Evolutionary conservation across 2,329 filamentous ascomycete genomes (phyloP).

Genomic region (Microcera coccophila): DNA sequence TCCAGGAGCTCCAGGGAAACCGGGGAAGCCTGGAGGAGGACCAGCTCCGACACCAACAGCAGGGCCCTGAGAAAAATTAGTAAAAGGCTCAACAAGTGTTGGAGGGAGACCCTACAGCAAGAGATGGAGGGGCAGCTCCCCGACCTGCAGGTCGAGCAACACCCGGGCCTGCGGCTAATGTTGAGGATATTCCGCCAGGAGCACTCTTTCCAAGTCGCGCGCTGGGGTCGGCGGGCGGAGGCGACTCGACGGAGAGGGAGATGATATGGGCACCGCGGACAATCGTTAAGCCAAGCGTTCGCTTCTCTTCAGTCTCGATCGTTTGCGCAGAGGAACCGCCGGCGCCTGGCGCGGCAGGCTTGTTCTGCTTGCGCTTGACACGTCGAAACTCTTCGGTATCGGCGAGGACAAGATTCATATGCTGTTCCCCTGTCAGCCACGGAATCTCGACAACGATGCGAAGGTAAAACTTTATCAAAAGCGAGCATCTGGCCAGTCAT

Average conservation of each 20-base stretch:
- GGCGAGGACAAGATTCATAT: conserved; percentile 98
- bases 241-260: conserved; percentile 90
- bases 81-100: not conserved
- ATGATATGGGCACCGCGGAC: conserved; percentile 93
- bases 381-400: conserved; percentile 97
- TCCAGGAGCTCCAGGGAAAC: conserved; percentile 48
- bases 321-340: conserved; percentile 60
- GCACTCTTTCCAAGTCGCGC: conserved; percentile 78
- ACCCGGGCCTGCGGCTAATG: conserved; percentile 78
- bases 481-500: conserved; percentile 98
- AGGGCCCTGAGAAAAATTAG: conserved; percentile 55
- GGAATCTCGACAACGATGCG: not conserved
- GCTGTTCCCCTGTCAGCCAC: conserved; percentile 47
- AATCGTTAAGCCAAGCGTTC: conserved; percentile 92
- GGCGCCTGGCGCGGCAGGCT: conserved; percentile 62
- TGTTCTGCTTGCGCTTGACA: conserved; percentile 78
- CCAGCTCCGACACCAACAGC: conserved; percentile 76
- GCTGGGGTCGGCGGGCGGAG: conserved; percentile 89
- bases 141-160: conserved; percentile 88
- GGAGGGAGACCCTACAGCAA: conserved; percentile 57
- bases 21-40: conserved; percentile 59
- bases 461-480: conserved; percentile 77
- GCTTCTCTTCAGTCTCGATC: conserved; percentile 91
- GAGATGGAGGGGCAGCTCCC: conserved; percentile 67
- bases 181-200: conserved; percentile 63